Conservation (phyloP, 2,329 filamentous ascomycete genomes). For the Ascochyta koolunga region DNA sequence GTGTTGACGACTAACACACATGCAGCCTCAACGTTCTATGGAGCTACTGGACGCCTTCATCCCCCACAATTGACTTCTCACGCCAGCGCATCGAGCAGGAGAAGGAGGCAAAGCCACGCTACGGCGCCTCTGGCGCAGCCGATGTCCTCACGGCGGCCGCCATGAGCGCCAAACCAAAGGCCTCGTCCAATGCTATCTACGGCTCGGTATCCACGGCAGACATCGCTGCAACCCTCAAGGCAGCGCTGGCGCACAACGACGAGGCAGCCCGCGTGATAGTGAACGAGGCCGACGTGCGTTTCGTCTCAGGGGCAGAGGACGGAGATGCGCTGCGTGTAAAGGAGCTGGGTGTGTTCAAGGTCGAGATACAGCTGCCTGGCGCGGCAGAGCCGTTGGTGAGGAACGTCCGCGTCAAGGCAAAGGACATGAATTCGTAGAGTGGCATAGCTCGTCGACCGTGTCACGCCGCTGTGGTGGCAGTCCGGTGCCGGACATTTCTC, state of each 20-base stretch:
- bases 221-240: constrained; percentile 56
- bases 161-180: constrained; percentile 36
- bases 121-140: constrained; percentile 44
- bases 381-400: constrained; percentile 45
- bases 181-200: constrained; percentile 51
- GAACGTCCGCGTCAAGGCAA: constrained; percentile 42
- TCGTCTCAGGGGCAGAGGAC: constrained; percentile 50
- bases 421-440: constrained; percentile 28
- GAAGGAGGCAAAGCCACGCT: constrained; percentile 35
- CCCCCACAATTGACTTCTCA: constrained; percentile 55
- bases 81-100: constrained; percentile 52
- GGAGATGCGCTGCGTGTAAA: constrained; percentile 56
- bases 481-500: constrained; percentile 22
- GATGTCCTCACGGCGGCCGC: constrained; percentile 46
- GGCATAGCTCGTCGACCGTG: neutral
- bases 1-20: constrained; percentile 21
- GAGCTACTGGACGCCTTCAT: constrained; percentile 57
- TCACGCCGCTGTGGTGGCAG: neutral
- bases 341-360: constrained; percentile 58
- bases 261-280: constrained; percentile 59
- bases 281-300: constrained; percentile 57
- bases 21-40: constrained; percentile 51
- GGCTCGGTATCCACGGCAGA: constrained; percentile 63
- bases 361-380: constrained; percentile 59
- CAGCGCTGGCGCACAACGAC: constrained; percentile 57